phyloP scores from a whole-genome alignment of 1,284 basidiomycete species.

The Ceratobasidium sp. region DNA sequence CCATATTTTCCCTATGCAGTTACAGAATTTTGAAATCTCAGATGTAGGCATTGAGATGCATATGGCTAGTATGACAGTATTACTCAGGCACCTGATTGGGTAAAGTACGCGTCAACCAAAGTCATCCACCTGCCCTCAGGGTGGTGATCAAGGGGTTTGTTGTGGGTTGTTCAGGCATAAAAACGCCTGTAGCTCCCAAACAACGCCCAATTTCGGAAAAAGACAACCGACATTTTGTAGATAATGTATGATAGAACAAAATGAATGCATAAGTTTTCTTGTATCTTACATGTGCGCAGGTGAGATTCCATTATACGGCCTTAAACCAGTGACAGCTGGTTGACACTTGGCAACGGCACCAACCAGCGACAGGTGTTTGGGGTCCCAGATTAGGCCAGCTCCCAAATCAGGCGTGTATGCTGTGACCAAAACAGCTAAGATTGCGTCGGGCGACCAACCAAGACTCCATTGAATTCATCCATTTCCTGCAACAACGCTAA shows the following conservation, averaged over 20 bases:
- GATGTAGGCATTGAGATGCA: too few species aligned
- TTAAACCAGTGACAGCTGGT: background rate
- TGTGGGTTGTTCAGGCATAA: background rate
- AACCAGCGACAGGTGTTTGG: background rate
- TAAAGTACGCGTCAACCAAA: conserved; percentile 1
- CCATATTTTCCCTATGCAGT: too few species aligned
- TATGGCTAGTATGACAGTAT: too few species aligned
- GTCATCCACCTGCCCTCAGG: background rate
- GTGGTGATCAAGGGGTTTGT: conserved; percentile 7
- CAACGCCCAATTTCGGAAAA: background rate
- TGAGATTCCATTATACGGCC: background rate
- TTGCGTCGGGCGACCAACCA: background rate
- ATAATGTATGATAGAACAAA: background rate
- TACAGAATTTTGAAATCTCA: too few species aligned
- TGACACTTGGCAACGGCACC: background rate
- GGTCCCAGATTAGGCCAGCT: background rate
- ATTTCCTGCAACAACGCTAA: background rate
- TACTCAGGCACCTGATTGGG: too few species aligned
- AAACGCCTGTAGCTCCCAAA: background rate
- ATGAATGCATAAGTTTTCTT: background rate
- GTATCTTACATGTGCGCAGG: background rate
- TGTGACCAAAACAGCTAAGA: background rate
- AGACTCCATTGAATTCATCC: conserved; percentile 3
- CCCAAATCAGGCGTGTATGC: conserved; percentile 2
- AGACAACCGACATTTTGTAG: background rate